Base-by-base conservation (phyloP, 164 flowering plant species). In the Kalanchoe fedtschenkoi region DNA sequence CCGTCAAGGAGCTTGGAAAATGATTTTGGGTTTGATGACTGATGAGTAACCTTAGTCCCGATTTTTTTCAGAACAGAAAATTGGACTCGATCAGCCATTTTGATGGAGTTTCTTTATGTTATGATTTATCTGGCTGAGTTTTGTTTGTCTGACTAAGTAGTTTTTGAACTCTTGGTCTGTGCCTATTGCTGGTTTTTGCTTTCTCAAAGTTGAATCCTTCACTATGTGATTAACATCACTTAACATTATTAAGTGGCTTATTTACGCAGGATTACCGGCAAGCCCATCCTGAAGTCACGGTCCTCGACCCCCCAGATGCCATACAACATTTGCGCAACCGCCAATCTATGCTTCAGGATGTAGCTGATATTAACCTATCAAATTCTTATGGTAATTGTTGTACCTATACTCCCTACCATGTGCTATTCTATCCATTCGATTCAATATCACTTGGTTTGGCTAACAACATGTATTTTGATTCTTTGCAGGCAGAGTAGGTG, bases 251-350 rank as follows among this genome's bases (percentile, higher is more conserved):
- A n/a, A 22, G 2, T 58, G 26, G 28, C 34, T 29, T 33, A 8
- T n/a, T 4, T 60, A 19, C 66, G 24, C 56, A 88, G 96, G 91
- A 88, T 61, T 88, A 86, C 57, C 35, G 86, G 71, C 66, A 65
- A 65, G 70, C 78, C 22, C 89, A 92, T 72, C 98, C 98, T 14
- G 96, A 92, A 72, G 98, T 92, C 53, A 89, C 87, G 24, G 89
- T 92, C 62, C 93, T 92, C 68, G 98, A 92, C 72, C 98, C 96
- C 66, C 98, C 98, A 21, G 89, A 82, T 78, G 96, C 96, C 34
- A 89, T 92, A 51, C 88, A 83, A 62, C 93, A 86, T 67, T 76
- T 93, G 28, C 84, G 75, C 55, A 83, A 83, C 76, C 92, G 97
- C 24, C 96, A 88, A 51, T 88, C 78, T 58, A 88, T 93, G 99